These are phyloP conservation scores for Nowakowskiella sp. DNA, from an alignment of 192 early-diverging fungal species.

Conservation along the genomic window DNA sequence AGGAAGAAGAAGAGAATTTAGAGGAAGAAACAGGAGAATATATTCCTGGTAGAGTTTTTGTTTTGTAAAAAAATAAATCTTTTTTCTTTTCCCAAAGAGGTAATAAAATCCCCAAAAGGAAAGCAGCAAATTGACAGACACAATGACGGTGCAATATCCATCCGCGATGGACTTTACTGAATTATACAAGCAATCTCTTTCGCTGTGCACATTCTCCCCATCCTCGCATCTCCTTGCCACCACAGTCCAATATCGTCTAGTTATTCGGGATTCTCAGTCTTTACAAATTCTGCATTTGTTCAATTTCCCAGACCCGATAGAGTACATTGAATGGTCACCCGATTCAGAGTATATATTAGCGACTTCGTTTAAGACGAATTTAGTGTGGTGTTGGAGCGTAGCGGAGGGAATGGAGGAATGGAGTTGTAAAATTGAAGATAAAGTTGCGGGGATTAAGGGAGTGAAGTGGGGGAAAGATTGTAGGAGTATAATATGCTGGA, in stretches of 20 bases:
- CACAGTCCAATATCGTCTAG: slow-evolving; percentile 51
- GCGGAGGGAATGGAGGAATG: slow-evolving; percentile 50
- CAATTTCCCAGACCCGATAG: slow-evolving; percentile 37
- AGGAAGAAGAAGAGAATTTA: too few species aligned
- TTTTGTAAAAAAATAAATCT: too few species aligned
- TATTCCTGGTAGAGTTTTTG: too few species aligned
- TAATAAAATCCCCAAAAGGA: too few species aligned
- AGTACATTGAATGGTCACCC: slow-evolving; percentile 57
- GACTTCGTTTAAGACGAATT: slow-evolving; percentile 29
- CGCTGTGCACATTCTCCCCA: slow-evolving; percentile 54
- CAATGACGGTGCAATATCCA: too few species aligned
- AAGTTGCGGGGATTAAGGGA: slow-evolving; percentile 29
- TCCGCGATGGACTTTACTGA: slow-evolving; percentile 56
- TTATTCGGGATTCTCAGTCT: slow-evolving; percentile 59
- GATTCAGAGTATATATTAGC: slow-evolving; percentile 53
- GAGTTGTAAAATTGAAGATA: slow-evolving; percentile 46
- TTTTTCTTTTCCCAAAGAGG: too few species aligned
- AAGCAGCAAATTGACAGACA: too few species aligned
- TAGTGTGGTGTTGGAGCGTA: slow-evolving; percentile 39
- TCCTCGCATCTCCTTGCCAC: slow-evolving; percentile 61
- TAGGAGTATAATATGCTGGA: slow-evolving; percentile 40
- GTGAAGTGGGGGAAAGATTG: slow-evolving; percentile 47
- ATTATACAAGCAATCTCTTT: slow-evolving; percentile 54
- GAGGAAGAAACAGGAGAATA: too few species aligned
- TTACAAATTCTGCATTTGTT: slow-evolving; percentile 57